Conservation (phyloP, 148 eudicot genomes). For the Silene uniflora region DNA sequence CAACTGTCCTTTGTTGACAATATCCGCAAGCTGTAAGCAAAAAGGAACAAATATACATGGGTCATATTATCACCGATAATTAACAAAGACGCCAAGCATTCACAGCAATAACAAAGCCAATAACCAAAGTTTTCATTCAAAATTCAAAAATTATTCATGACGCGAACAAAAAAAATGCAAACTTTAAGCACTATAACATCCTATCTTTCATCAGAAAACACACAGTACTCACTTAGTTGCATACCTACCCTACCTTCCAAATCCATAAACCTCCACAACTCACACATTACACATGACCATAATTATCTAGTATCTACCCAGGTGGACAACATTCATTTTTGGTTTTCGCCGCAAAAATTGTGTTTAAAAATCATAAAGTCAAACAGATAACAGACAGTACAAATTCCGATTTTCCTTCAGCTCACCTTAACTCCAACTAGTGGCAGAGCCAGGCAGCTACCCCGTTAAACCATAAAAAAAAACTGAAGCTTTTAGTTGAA, state of each 20-base stretch:
- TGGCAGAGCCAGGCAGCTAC: too few relatives aligned
- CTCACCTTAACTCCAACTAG: too few relatives aligned
- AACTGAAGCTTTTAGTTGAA: too few relatives aligned
- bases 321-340: too few relatives aligned
- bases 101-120: not conserved
- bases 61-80: constrained; percentile 1
- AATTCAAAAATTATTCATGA: not conserved
- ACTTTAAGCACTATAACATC: not conserved
- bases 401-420: too few relatives aligned
- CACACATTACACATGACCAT: not conserved
- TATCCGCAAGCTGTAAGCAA: constrained; percentile 69
- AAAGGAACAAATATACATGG: constrained; percentile 1
- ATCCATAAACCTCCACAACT: not conserved
- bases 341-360: too few relatives aligned
- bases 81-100: not conserved
- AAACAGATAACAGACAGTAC: too few relatives aligned
- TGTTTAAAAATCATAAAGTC: too few relatives aligned
- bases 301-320: too few relatives aligned
- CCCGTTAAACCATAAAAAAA: too few relatives aligned
- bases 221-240: not conserved
- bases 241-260: not conserved
- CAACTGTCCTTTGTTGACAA: constrained; percentile 90
- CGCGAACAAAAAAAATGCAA: not conserved
- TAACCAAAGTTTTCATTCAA: not conserved
- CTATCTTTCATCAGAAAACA: too few relatives aligned